Conservation (phyloP, 2,329 filamentous ascomycete genomes). For the Tricladium varicosporioides region DNA sequence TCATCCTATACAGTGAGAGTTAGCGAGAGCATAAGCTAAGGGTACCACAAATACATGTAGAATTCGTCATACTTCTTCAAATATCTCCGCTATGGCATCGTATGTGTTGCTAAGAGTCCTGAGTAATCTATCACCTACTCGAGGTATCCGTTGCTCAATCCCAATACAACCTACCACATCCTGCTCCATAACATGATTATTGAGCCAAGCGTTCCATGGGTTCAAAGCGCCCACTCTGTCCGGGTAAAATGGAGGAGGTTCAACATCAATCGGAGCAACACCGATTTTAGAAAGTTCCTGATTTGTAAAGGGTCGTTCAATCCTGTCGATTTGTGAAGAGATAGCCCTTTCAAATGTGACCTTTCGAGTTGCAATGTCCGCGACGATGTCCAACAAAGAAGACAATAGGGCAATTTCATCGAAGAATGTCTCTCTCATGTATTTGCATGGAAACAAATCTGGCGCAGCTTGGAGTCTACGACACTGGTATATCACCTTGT, state of each 20-base stretch:
- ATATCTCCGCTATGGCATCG: background rate
- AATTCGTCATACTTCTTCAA: background rate
- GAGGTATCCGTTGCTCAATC: background rate
- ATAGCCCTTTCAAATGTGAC: background rate
- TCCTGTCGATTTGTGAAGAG: background rate
- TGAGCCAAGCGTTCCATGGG: background rate
- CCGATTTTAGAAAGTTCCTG: background rate
- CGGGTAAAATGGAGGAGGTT: background rate
- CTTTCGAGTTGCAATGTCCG: background rate
- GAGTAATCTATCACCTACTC: background rate
- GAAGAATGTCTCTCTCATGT: background rate
- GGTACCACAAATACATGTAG: background rate
- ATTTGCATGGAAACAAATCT: background rate
- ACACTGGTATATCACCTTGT: background rate
- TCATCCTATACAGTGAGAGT: background rate
- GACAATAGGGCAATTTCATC: background rate
- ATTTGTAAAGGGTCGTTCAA: background rate
- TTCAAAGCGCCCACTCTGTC: background rate
- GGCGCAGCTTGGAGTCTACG: background rate
- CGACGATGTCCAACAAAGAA: background rate
- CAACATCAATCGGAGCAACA: background rate
- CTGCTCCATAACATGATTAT: background rate
- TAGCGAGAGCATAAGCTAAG: background rate
- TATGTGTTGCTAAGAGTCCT: background rate
- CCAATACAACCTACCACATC: background rate